Base-by-base conservation (phyloP, 495 filamentous ascomycete species). In the Xylaria curta region DNA sequence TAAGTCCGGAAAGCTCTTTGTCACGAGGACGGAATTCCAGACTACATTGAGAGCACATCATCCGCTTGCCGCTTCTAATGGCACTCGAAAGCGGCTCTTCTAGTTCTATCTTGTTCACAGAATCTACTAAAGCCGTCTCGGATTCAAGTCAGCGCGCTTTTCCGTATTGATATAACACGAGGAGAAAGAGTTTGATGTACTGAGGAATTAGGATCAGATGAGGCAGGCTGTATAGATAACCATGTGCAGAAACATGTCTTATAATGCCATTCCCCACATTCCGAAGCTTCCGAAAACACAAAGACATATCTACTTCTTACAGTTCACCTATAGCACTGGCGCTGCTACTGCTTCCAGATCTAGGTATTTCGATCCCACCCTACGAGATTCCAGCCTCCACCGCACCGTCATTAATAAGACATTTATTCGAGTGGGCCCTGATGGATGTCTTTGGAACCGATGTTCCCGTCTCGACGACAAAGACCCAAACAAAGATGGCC, bases 271-370 rank as follows among this genome's bases (percentile, higher is more conserved):
- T 36, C 56, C 58, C 67, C 67, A 69, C 58, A 69, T 69, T 69
- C 68, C 68, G 68, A 69, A 28, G n/a, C 68, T 51, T 69, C 68
- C 68, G 68, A 62, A 62, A 69, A 53, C 54, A 61, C 58, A 58
- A 69, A 46, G 44, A 46, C 58, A 53, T 40, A 61, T 36, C 36
- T 54, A 6, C 13, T 24, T 67, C 17, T 31, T 15, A 31, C 12
- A 17, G 53, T 31, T 31, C 53, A 31, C 53, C 53, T 56, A 31
- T 10, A 56, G 53, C 53, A 31, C 53, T 56, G 26, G 26, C 13
- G 53, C 53, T 31, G 13, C 53, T 31, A 31, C 3, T 7, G 12
- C 26, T 10, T 66, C 28, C 24, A 42, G 64, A 13, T 17, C 58
- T 60, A 1, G 33, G 58, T 60, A 60, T 36, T 60, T 60, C 58